Conservation (phyloP, 2,329 filamentous ascomycete species). For the Fusarium nisikadoi region DNA sequence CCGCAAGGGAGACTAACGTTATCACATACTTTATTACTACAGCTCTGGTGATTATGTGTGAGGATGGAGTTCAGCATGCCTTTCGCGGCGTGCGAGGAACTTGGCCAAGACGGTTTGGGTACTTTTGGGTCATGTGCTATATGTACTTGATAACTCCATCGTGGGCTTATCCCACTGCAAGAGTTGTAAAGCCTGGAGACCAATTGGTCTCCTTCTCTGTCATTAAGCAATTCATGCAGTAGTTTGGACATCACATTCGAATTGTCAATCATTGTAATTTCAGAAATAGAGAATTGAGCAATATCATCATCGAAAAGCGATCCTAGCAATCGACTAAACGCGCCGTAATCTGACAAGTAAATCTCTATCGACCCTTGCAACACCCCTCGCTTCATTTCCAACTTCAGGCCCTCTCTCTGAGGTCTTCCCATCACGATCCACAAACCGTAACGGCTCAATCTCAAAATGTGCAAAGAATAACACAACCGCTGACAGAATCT, state of each 20-base stretch:
- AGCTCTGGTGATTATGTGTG: constrained; percentile 27
- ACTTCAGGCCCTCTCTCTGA: constrained; percentile 38
- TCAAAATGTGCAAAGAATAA: constrained; percentile 36
- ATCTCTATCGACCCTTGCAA: constrained; percentile 38
- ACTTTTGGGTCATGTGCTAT: constrained; percentile 24
- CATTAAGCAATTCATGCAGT: not conserved
- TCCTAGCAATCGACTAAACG: not conserved
- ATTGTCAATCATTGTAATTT: rapidly evolving
- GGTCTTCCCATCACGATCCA: constrained; percentile 14
- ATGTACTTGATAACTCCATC: constrained; percentile 39
- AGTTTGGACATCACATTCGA: not conserved
- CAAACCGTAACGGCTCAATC: constrained; percentile 28
- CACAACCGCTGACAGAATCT: constrained; percentile 38
- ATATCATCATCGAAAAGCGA: not conserved
- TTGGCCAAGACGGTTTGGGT: constrained; percentile 13
- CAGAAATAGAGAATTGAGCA: rapidly evolving
- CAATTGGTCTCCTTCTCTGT: constrained; percentile 17
- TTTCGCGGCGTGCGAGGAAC: not conserved
- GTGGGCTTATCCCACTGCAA: constrained; percentile 34
- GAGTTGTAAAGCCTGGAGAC: constrained; percentile 21
- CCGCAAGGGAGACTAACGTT: constrained; percentile 21
- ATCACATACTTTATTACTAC: constrained; percentile 23
- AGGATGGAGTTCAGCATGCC: constrained; percentile 21
- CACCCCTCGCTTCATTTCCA: constrained; percentile 38
- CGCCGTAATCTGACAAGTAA: constrained; percentile 32